Base-by-base conservation (phyloP, 768 basidiomycete species). In the Naganishia vishniacii region DNA sequence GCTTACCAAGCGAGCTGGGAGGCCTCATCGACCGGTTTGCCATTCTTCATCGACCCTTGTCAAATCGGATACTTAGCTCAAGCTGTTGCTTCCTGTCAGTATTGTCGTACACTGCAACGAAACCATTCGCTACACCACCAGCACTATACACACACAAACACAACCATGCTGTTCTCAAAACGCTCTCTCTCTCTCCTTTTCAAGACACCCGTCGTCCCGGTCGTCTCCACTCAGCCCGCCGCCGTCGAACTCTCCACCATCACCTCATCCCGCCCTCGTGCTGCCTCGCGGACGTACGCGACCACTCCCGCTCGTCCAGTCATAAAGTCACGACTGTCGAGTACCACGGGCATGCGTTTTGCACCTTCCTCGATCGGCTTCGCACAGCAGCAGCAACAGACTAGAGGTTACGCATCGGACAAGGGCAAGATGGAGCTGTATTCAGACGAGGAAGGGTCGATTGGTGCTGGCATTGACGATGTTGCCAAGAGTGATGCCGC, bases 401-500 rank as follows among this genome's bases (percentile, higher is more conserved):
- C 34, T 9, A n/a, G 53, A 13, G 53, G 73, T 8, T 73, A 72
- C 37, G 75, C 75, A 3, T 73, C 72, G 41, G 72, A 74, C 67
- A 45, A 68, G 31, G 75, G 75, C 13, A 69, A 70, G 69, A 69
- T 73, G 70, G 75, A 77, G 66, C 62, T 77, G 48, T 77, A 77
- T 60, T 70, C 69, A 8, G 75, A 77, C 65, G 75, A 77, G 63
- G 67, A 66, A 23, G 75, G 75, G 0, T 61, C 59, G 45, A 69
- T 64, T 3, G 75, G 74, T 48, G 75, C 75, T 18, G 75, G 75
- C 4, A 77, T 67, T 20, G 73, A 75, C 66, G 75, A 77, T 63
- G 75, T 77, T 5, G 73, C 74, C 8, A 72, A 75, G 32, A 71
- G 71, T 42, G 72, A 75, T 61, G 73, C 75, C 4, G 75, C 75